These are phyloP conservation scores for Calocybe gangraenosa DNA, from an alignment of 768 basidiomycete species.

Conservation along the genomic window DNA sequence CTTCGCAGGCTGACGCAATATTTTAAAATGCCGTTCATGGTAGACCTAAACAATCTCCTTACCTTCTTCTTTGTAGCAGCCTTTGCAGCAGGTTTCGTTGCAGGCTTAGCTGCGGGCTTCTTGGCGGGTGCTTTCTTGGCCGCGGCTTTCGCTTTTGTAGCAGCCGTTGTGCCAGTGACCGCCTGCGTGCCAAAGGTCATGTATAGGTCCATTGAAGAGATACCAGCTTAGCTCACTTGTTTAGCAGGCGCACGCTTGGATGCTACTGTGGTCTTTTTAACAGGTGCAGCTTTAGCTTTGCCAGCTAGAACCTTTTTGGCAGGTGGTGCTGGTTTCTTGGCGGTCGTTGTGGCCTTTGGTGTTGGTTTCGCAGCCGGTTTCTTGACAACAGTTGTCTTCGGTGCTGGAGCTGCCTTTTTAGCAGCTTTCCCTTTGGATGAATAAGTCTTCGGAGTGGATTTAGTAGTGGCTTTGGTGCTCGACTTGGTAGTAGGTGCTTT, in stretches of 20 bases:
- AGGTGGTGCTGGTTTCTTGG: slow-evolving; percentile 17
- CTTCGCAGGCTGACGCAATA: slow-evolving; percentile 3
- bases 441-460: slow-evolving; percentile 29
- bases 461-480: slow-evolving; percentile 26
- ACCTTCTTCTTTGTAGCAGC: slow-evolving; percentile 32
- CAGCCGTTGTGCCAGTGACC: slow-evolving; percentile 36
- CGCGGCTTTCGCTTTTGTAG: slow-evolving; percentile 38
- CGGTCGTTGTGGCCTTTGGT: slow-evolving; percentile 26
- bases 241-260: slow-evolving; percentile 36
- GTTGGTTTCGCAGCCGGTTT: slow-evolving; percentile 24
- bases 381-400: slow-evolving; percentile 26
- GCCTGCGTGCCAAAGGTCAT: slow-evolving; percentile 26
- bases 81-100: slow-evolving; percentile 20
- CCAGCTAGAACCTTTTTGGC: slow-evolving; percentile 32
- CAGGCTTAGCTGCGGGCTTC: slow-evolving; percentile 25
- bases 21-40: too few relatives aligned
- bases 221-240: slow-evolving; percentile 25
- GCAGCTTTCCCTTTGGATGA: slow-evolving; percentile 17
- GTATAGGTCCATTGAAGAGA: neutral
- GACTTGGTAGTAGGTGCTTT: slow-evolving; percentile 26
- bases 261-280: slow-evolving; percentile 33
- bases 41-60: slow-evolving; percentile 18
- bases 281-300: slow-evolving; percentile 29
- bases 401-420: slow-evolving; percentile 15
- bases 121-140: slow-evolving; percentile 34